phyloP scores from a whole-genome alignment of 2,329 filamentous ascomycete genomes.

The Pseudopithomyces maydicus region DNA sequence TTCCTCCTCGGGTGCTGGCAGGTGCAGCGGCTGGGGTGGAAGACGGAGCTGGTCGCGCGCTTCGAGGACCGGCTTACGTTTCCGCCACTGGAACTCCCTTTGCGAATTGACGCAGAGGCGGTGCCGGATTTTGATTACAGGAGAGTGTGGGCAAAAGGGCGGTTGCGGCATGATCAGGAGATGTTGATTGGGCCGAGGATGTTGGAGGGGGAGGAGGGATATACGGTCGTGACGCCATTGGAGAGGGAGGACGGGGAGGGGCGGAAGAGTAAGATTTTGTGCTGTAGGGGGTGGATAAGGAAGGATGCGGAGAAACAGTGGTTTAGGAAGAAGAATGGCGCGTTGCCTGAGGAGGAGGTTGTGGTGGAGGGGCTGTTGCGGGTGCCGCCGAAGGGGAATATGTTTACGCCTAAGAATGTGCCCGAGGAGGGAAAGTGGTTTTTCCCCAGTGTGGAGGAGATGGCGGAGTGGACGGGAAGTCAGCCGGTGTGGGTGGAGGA shows the following conservation, averaged over 20 bases:
- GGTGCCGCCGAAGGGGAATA: constrained; percentile 95
- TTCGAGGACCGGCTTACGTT: constrained; percentile 91
- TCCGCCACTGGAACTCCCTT: constrained; percentile 82
- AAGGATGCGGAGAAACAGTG: constrained; percentile 72
- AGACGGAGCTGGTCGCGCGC: constrained; percentile 86
- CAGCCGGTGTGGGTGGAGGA: constrained; percentile 95
- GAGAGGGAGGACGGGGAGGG: constrained; percentile 66
- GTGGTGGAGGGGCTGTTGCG: constrained; percentile 82
- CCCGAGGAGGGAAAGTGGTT: constrained; percentile 87
- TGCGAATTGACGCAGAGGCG: constrained; percentile 78
- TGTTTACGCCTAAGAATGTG: constrained; percentile 91
- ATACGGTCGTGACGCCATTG: constrained; percentile 87
- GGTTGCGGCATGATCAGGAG: constrained; percentile 84
- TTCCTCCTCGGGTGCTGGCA: constrained; percentile 95
- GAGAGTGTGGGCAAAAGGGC: constrained; percentile 75
- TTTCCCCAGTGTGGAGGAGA: constrained; percentile 91
- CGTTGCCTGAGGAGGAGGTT: constrained; percentile 72
- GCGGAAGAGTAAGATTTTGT: constrained; percentile 68
- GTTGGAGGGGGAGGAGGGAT: constrained; percentile 87
- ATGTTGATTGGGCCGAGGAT: constrained; percentile 95
- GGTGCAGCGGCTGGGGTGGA: constrained; percentile 90
- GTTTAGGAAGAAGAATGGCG: constrained; percentile 59
- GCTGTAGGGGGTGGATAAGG: constrained; percentile 90
- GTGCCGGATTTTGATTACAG: constrained; percentile 92
- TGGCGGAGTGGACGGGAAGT: constrained; percentile 81